Evolutionary conservation across 108 stramenopile species (phyloP), one percentile per base, ranked within the genome.

Genomic region (Aurantiochytrium sp.): DNA sequence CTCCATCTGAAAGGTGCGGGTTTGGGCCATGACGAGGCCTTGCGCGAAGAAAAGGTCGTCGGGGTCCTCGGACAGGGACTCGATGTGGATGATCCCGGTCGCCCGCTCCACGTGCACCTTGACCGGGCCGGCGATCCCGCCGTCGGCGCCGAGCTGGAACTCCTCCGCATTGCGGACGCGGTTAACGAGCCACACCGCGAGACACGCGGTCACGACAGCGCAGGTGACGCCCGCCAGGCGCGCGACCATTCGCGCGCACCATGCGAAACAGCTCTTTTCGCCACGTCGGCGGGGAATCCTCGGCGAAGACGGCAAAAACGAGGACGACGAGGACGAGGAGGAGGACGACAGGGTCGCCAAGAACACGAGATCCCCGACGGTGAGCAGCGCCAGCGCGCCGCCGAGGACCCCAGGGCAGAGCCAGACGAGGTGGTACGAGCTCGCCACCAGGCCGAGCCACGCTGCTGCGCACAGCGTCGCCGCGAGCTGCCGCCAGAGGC

Each of bases 1-100:
- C 0, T 87, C 55, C 55, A 87, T 41, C 27, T 87, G 87, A 65
- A 65, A 87, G n/a, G 55, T 19, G 31, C 87, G 87, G 19, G 31
- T 36, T 27, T 55, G 55, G 3, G 87, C 87, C 37, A 39, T 37
- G 42, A 31, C 55, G 41, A 65, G 8, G 45, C 87, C 87, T 21
- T 65, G 87, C 12, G 59, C 73, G 45, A 81, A 81, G 24, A 48
- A 81, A 24, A 81, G 39, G 24, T 81, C 73, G 12, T 12, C 39
- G 10, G 73, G 2, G 45, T 81, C 73, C 0, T 48, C 30, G n/a
- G 73, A 81, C 12, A 6, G 6, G 6, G 73, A 41, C 3, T 81
- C 42, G 2, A 81, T 48, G 42, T 81, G 42, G 27, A 81, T 6
- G 19, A 81, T 30, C 1, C 73, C 73, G 30, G 42, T 81, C 42